Conservation (phyloP, 768 basidiomycete genomes). For the Omphalotus guepiniiformis region DNA sequence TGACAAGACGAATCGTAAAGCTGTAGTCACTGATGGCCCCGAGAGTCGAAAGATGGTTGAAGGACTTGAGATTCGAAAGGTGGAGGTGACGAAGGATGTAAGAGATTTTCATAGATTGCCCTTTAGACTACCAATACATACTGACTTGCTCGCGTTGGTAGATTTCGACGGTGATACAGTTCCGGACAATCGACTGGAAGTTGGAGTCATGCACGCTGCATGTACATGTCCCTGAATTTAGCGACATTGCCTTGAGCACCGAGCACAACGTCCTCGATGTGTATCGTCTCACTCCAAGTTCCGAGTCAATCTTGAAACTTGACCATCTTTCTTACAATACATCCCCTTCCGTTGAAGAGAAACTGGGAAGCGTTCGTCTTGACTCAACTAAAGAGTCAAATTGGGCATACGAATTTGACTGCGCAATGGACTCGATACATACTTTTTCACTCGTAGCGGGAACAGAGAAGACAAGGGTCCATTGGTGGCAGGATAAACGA, state of each 20-base stretch:
- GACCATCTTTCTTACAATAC: not conserved
- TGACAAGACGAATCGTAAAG: not conserved
- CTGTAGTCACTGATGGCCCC: not conserved
- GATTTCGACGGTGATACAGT: not conserved
- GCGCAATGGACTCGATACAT: not conserved
- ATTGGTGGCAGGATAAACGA: not conserved
- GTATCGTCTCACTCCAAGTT: not conserved
- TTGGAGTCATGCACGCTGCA: not conserved
- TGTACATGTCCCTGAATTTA: not conserved
- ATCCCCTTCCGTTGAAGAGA: not conserved
- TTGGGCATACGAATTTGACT: not conserved
- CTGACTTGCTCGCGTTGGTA: not conserved
- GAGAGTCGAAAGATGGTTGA: not conserved
- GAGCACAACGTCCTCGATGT: not conserved
- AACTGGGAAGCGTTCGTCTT: not conserved
- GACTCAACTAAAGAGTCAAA: not conserved
- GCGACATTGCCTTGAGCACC: no score
- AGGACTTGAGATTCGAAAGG: not conserved
- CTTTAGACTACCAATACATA: not conserved
- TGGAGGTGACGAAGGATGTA: not conserved
- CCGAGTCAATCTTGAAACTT: not conserved
- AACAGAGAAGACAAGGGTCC: not conserved
- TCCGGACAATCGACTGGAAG: not conserved
- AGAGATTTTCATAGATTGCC: not conserved
- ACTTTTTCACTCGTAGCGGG: not conserved